Base-by-base conservation (phyloP, 2,329 filamentous ascomycete species). In the Aspergillus vadensis region DNA sequence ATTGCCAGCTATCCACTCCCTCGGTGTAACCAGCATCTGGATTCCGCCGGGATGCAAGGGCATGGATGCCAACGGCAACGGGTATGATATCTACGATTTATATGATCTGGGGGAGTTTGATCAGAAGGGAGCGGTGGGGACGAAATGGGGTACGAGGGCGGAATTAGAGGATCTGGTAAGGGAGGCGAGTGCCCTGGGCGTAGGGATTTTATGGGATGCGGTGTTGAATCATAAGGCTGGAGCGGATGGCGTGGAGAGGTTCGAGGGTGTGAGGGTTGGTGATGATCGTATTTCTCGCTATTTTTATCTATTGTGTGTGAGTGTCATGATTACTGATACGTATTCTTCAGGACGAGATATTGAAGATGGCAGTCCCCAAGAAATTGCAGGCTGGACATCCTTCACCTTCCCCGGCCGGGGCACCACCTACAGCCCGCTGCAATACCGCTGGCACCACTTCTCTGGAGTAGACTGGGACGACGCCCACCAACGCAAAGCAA, bases 221-320 rank as follows among this genome's bases (percentile, higher is more conserved):
- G 87, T 91, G 7, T 76, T 91, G 38, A 91, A 91, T 68, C 89
- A 91, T 71, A 90, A 88, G 72, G 86, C 88, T 2, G 88, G 83
- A 2, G 88, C 86, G 5, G 88, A 91, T 70, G 79, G 80, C 51
- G 86, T 82, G 21, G 88, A 91, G 70, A 82, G 82, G 59, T 88
- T 83, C 61, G 77, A 78, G 62, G 87, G 85, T 1, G 81, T 89
- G 44, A 86, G 88, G 71, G 88, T 91, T 21, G 83, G 91, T 69
- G 71, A 76, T 0, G 72, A 85, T 56, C 63, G 79, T 79, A 61
- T 39, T 59, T 47, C 2, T 51, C 59, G 8, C 15, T n/a, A 1
- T 23, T 51, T 25, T 17, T n/a, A 15, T n/a, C 6, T 41, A 1
- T 30, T 2, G 15, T 23, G 12, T 2, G 17, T 52, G 8, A 27